Percentiles rank a stretch among this genome's conserved stretches.
These are phyloP conservation scores for Metschnikowia kunwiensis DNA, from an alignment of 805 yeast genomes.

Conservation along the genomic window DNA sequence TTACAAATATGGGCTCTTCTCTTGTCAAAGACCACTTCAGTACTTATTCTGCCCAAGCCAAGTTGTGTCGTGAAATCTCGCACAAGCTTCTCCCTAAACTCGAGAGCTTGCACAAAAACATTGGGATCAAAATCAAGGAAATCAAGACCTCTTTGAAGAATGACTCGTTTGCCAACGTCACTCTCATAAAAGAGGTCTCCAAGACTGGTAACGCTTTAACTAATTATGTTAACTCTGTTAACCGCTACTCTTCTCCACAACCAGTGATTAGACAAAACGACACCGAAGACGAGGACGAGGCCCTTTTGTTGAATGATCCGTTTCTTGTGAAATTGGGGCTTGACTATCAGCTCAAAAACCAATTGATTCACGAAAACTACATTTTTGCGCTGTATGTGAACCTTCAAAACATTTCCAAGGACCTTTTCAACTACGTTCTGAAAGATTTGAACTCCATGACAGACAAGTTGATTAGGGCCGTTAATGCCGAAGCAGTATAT, in stretches of 20 bases:
- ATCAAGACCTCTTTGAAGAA: constrained; percentile 38
- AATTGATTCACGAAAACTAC: constrained; percentile 40
- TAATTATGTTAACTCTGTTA: constrained; percentile 31
- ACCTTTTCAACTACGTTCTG: constrained; percentile 34
- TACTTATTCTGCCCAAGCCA: constrained; percentile 25
- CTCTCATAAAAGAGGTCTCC: constrained; percentile 42
- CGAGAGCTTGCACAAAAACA: constrained; percentile 34
- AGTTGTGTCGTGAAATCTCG: constrained; percentile 31
- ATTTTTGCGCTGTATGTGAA: constrained; percentile 41
- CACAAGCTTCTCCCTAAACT: constrained; percentile 36
- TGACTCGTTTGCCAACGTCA: constrained; percentile 39
- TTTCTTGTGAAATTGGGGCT: constrained; percentile 38
- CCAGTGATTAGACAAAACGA: constrained; percentile 30
- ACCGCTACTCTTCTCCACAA: constrained; percentile 30
- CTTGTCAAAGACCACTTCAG: constrained; percentile 36
- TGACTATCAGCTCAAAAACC: constrained; percentile 41
- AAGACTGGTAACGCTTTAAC: constrained; percentile 56
- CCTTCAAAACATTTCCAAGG: constrained; percentile 40
- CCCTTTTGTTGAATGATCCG: constrained; percentile 36
- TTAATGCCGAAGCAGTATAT: constrained; percentile 23
- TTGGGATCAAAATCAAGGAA: constrained; percentile 39
- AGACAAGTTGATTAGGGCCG: constrained; percentile 33
- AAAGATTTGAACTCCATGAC: constrained; percentile 34
- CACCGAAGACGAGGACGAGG: constrained; percentile 26
- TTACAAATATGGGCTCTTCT: constrained; percentile 29